Evolutionary conservation across 2,329 filamentous ascomycete genomes (phyloP).

Genomic region (Ophiostoma populinum): DNA sequence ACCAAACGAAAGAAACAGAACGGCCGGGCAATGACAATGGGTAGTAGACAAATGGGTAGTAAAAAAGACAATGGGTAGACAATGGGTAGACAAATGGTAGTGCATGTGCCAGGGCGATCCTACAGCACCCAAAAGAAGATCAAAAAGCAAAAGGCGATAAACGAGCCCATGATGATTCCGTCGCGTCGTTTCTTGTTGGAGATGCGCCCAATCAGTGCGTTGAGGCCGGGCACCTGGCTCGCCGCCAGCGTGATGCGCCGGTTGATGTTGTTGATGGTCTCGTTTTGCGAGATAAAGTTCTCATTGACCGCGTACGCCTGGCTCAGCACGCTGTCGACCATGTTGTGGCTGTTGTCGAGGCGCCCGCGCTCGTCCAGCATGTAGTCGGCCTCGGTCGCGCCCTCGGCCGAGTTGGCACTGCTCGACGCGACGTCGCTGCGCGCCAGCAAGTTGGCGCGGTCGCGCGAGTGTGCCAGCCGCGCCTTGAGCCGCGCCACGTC

Average conservation of each 20-base stretch:
- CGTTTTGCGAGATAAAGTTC: conserved; percentile 70
- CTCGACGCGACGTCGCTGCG: conserved; percentile 79
- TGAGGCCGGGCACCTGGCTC: conserved; percentile 82
- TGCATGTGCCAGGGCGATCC: too few relatives aligned
- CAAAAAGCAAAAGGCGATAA: conserved; percentile 85
- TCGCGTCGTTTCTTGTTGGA: conserved; percentile 89
- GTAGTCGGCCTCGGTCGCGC: conserved; percentile 84
- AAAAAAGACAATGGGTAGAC: not conserved
- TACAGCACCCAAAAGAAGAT: conserved; percentile 68
- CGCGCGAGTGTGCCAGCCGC: conserved; percentile 59
- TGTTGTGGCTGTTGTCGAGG: conserved; percentile 76
- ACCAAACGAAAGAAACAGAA: too few relatives aligned
- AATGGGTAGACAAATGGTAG: not conserved
- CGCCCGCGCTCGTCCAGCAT: conserved; percentile 81
- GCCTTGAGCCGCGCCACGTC: conserved; percentile 63
- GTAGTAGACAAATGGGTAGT: not conserved
- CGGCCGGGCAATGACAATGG: too few relatives aligned
- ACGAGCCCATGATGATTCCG: conserved; percentile 78
- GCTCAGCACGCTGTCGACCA: conserved; percentile 78
- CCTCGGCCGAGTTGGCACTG: too few relatives aligned
- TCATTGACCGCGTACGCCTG: conserved; percentile 97
- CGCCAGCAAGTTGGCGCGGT: conserved; percentile 75
- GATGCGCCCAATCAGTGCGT: conserved; percentile 80
- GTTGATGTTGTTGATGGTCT: conserved; percentile 78
- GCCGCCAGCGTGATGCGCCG: conserved; percentile 77